A percentile compares a stretch with the other conserved stretches of the same genome.
These are phyloP conservation scores for Termitomyces sp. DNA, from an alignment of 768 basidiomycete species.

Conservation along the genomic window DNA sequence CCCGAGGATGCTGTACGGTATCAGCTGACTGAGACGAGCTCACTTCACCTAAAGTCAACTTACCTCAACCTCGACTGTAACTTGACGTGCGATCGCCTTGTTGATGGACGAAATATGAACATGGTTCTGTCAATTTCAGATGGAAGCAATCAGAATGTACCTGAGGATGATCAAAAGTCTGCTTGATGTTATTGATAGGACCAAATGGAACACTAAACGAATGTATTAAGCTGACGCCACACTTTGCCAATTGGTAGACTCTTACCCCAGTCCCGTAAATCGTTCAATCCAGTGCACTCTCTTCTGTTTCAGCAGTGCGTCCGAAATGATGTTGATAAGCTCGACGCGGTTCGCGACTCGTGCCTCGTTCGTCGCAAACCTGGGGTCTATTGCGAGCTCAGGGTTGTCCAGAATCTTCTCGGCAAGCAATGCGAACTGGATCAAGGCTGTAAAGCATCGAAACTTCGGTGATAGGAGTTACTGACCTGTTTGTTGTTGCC, in stretches of 20 bases:
- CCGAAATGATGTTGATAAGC: conserved; percentile 63
- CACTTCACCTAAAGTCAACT: conserved; percentile 24
- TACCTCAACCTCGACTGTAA: conserved; percentile 76
- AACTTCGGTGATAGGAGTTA: background rate
- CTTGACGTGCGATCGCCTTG: conserved; percentile 67
- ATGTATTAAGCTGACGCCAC: background rate
- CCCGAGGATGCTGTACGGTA: conserved; percentile 55
- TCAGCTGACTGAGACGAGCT: conserved; percentile 19
- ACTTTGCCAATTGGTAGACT: background rate
- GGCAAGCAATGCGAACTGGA: conserved; percentile 65
- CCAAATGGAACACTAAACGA: conserved; percentile 69
- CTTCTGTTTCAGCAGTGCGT: conserved; percentile 46
- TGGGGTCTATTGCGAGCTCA: conserved; percentile 50
- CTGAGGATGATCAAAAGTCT: conserved; percentile 88
- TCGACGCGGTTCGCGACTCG: conserved; percentile 73
- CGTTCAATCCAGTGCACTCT: conserved; percentile 71
- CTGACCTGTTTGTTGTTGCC: conserved; percentile 82
- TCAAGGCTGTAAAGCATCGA: background rate
- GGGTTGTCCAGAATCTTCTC: conserved; percentile 57
- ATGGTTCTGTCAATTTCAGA: background rate
- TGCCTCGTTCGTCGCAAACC: conserved; percentile 66
- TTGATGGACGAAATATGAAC: conserved; percentile 6
- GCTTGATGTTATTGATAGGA: conserved; percentile 87
- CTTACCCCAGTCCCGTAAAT: conserved; percentile 73
- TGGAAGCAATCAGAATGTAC: conserved; percentile 16